Base-by-base conservation (phyloP, 495 filamentous ascomycete species). In the Parathielavia hyrcaniae region DNA sequence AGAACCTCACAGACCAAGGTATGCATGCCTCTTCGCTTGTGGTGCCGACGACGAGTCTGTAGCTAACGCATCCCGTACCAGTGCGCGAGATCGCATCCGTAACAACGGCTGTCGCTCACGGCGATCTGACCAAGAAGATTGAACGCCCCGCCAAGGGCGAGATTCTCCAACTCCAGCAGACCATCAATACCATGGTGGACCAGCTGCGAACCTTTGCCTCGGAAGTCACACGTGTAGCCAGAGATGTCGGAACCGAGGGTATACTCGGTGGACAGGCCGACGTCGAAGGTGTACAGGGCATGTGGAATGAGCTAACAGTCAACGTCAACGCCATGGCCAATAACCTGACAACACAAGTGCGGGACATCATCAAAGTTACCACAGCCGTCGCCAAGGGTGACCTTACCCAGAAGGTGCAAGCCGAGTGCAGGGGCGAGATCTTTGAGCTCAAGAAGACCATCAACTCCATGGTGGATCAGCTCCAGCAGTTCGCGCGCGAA, bases 251-350 rank as follows among this genome's bases (percentile, higher is more conserved):
- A 51, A 96, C 91, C 23, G 92, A 97, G 75, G 93, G 93, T 78
- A 90, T 96, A 46, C 83, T 99, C 17, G 93, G 93, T 61, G 93
- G 95, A 30, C 93, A 99, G 71, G 93, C 93, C 60, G 89, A 96
- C 66, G 95, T 99, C 47, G 88, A 89, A 71, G 90, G 91, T 9
- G 83, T 85, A 19, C 82, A 84, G 73, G 83, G 83, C 70, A 85
- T 84, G 77, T 99, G 93, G 93, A 95, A 95, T 68, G 93, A 97
- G 64, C 82, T 99, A 41, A 99, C 93, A 0, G 86, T 97, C 61
- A 99, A 96, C 71, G 93, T 98, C 62, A 98, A 98, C 66, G 92
- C 92, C 43, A 96, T 97, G 91, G 93, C 93, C 62, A 91, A 92
- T 68, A 97, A 97, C 69, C 81, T 98, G 14, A 98, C 93, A 0